Evolutionary conservation across 2,329 filamentous ascomycete species (phyloP).

Genomic region (Chaetomium sp.): DNA sequence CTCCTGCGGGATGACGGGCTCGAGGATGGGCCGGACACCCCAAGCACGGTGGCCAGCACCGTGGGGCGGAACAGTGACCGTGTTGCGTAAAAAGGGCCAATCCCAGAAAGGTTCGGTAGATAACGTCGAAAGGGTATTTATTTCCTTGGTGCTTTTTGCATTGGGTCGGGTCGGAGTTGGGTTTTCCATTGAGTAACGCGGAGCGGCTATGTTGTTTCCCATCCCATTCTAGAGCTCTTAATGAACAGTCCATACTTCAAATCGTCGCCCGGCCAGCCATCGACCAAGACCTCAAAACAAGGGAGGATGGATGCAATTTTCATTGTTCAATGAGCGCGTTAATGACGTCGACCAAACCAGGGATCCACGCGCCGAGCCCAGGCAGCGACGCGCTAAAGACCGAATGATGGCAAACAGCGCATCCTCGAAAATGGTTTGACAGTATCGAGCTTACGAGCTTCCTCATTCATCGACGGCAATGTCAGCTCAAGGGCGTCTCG

Average conservation of each 20-base stretch:
- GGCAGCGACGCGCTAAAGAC: no score
- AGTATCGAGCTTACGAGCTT: neutral
- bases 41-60: slow-evolving; percentile 44
- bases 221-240: no score
- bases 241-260: no score
- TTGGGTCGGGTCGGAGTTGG: slow-evolving; percentile 8
- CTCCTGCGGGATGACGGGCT: slow-evolving; percentile 28
- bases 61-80: slow-evolving; percentile 29
- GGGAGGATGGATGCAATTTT: no score
- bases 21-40: slow-evolving; percentile 37
- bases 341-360: no score
- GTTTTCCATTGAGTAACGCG: neutral
- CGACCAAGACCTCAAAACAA: no score
- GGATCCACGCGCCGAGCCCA: no score
- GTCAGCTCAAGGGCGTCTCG: neutral
- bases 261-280: no score
- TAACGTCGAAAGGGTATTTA: neutral
- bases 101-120: neutral
- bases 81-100: slow-evolving; percentile 1
- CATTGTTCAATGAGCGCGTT: no score
- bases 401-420: no score
- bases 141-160: neutral
- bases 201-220: no score
- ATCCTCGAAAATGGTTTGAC: no score
- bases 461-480: neutral